A percentile compares a stretch with the other conserved stretches of the same genome.
Conservation (phyloP, 2,329 filamentous ascomycete species). For the Talaromyces sp. region DNA sequence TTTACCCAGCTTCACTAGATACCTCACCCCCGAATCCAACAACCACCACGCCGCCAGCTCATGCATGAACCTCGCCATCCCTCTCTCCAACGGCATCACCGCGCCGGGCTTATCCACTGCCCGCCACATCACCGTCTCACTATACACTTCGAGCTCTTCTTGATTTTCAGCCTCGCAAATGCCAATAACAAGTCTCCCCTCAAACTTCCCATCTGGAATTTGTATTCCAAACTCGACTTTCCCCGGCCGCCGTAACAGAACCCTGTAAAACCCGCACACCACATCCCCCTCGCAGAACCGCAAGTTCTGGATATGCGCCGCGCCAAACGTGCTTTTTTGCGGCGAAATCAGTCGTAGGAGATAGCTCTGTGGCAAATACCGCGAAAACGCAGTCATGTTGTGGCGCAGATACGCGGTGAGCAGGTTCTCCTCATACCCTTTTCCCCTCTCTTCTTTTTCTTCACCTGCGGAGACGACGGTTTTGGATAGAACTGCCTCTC, state of each 20-base stretch:
- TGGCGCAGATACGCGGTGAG: constrained; percentile 26
- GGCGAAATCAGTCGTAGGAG: constrained; percentile 17
- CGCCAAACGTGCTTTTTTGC: constrained; percentile 20
- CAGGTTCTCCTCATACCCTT: constrained; percentile 13
- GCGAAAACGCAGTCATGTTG: constrained; percentile 29
- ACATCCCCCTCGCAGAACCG: constrained; percentile 26
- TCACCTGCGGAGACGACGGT: background rate
- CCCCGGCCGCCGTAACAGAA: constrained; percentile 18
- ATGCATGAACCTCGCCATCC: constrained; percentile 25
- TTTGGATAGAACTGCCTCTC: background rate
- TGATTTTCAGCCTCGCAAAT: constrained; percentile 2
- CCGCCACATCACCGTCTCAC: constrained; percentile 29
- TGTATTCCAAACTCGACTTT: constrained; percentile 31
- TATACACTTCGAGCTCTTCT: constrained; percentile 15
- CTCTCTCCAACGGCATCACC: constrained; percentile 26
- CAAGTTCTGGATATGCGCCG: constrained; percentile 20
- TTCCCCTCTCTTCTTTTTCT: too few relatives aligned
- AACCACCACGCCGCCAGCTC: constrained; percentile 33
- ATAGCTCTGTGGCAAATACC: constrained; percentile 26
- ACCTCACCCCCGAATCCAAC: constrained; percentile 27
- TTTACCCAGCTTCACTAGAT: constrained; percentile 15
- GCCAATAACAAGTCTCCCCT: constrained; percentile 22
- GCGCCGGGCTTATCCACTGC: constrained; percentile 11
- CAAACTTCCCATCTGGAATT: constrained; percentile 7
- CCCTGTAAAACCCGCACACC: constrained; percentile 28